Evolutionary conservation across 2,329 filamentous ascomycete genomes (phyloP).

Genomic region (Zasmidium angulare): DNA sequence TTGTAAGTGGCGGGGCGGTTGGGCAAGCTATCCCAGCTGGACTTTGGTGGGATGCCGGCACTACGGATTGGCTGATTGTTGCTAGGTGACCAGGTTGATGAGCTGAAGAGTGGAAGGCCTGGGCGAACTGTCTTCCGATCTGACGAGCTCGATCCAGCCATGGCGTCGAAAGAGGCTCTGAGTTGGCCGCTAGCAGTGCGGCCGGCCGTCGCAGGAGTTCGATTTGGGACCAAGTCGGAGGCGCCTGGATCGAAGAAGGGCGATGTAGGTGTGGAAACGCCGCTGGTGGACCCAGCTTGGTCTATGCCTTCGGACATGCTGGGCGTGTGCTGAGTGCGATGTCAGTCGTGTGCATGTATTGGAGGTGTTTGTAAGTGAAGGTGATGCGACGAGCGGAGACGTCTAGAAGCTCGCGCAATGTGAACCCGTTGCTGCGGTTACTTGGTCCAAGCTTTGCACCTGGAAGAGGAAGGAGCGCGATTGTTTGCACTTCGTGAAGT

Average conservation of each 20-base stretch:
- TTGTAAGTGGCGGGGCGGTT: not conserved
- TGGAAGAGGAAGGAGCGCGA: not conserved
- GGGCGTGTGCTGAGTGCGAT: not conserved
- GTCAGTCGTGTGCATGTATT: too few species aligned
- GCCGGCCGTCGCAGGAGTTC: not conserved
- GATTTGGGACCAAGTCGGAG: conserved; percentile 5
- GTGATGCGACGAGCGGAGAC: not conserved
- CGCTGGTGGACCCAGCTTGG: not conserved
- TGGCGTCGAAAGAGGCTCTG: not conserved
- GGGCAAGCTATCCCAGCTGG: conserved; percentile 14
- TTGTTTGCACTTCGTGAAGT: not conserved
- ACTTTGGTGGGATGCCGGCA: conserved; percentile 15
- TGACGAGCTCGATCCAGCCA: not conserved
- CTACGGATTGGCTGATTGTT: conserved; percentile 7
- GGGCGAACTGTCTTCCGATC: conserved; percentile 4
- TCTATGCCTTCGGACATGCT: not conserved
- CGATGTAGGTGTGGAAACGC: conserved; percentile 6
- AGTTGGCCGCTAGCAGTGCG: not conserved
- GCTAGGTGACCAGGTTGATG: conserved; percentile 16
- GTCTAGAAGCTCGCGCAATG: not conserved
- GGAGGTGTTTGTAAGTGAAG: not conserved
- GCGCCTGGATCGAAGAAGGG: conserved; percentile 10
- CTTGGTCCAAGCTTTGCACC: not conserved
- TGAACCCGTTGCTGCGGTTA: not conserved
- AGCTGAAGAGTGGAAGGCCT: conserved; percentile 12